Evolutionary conservation across 176 grass and related monocot species (phyloP).

Genomic region (Eremochloa ophiuroides): DNA sequence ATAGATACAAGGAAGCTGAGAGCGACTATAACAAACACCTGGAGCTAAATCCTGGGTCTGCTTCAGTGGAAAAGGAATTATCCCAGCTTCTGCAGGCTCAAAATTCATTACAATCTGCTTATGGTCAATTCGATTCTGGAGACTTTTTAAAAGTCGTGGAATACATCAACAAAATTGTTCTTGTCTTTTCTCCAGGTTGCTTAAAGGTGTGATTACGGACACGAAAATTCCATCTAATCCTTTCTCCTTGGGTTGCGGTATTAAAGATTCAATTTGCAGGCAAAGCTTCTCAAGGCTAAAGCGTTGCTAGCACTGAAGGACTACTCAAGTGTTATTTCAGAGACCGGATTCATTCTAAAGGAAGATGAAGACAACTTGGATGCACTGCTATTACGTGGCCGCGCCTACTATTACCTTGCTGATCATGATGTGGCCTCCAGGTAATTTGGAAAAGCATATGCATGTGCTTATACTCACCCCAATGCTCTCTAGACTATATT

Average conservation of each 20-base stretch:
- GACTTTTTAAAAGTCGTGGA: conserved; percentile 85
- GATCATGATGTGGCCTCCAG: conserved; percentile 94
- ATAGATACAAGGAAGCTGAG: conserved; percentile 62
- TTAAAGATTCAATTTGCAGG: conserved; percentile 50
- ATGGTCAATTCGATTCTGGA: conserved; percentile 65
- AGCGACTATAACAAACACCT: conserved; percentile 69
- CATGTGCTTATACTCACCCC: background rate
- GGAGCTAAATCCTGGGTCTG: conserved; percentile 54
- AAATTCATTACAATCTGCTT: conserved; percentile 65
- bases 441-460: conserved; percentile 30
- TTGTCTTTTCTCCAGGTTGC: conserved; percentile 89
- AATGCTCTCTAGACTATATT: background rate
- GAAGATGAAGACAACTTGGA: conserved; percentile 98
- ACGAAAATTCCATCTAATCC: background rate
- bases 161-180: conserved; percentile 87
- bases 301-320: conserved; percentile 70
- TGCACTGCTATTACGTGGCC: conserved; percentile 77
- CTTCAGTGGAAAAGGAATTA: conserved; percentile 77
- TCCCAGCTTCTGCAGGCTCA: conserved; percentile 82
- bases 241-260: background rate
- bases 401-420: conserved; percentile 95
- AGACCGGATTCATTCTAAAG: conserved; percentile 89
- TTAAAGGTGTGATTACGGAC: conserved; percentile 54
- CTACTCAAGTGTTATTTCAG: conserved; percentile 84
- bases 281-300: conserved; percentile 91